Conservation (phyloP, 1,139 yeast genomes). For the Debaryomycetaceae sp. region DNA sequence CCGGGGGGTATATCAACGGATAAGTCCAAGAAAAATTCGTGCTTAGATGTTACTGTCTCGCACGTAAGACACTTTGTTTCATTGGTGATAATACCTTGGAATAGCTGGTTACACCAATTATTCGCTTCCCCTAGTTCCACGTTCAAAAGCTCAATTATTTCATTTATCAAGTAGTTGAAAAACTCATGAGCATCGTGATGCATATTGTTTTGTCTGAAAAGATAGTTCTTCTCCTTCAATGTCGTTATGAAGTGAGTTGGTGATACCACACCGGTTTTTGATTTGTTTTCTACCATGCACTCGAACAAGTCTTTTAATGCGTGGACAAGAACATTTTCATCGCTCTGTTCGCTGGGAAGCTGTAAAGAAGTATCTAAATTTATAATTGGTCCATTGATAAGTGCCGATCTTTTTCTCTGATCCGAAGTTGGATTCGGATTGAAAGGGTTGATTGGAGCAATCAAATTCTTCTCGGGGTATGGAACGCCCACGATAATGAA, state of each 20-base stretch:
- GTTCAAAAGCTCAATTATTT: slow-evolving; percentile 68
- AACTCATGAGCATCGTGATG: slow-evolving; percentile 99
- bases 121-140: slow-evolving; percentile 27
- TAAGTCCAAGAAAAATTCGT: slow-evolving; percentile 82
- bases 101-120: slow-evolving; percentile 66
- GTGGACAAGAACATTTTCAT: slow-evolving; percentile 57
- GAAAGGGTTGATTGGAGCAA: slow-evolving; percentile 38
- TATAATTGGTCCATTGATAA: slow-evolving; percentile 78
- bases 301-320: slow-evolving; percentile 85
- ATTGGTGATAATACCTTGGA: slow-evolving; percentile 82
- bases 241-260: slow-evolving; percentile 72
- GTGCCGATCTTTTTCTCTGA: slow-evolving; percentile 75
- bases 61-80: slow-evolving; percentile 90
- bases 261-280: slow-evolving; percentile 78
- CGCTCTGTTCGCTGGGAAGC: slow-evolving; percentile 38
- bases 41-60: slow-evolving; percentile 79
- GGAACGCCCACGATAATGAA: slow-evolving; percentile 44
- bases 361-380: slow-evolving; percentile 68
- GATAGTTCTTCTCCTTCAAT: slow-evolving; percentile 74
- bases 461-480: slow-evolving; percentile 34
- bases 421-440: slow-evolving; percentile 61
- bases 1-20: slow-evolving; percentile 78
- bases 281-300: slow-evolving; percentile 68
- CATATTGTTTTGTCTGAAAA: slow-evolving; percentile 82
- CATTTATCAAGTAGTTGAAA: slow-evolving; percentile 79